These are phyloP conservation scores for Verticillium klebahnii DNA, from an alignment of 2,329 filamentous ascomycete genomes.

Conservation along the genomic window DNA sequence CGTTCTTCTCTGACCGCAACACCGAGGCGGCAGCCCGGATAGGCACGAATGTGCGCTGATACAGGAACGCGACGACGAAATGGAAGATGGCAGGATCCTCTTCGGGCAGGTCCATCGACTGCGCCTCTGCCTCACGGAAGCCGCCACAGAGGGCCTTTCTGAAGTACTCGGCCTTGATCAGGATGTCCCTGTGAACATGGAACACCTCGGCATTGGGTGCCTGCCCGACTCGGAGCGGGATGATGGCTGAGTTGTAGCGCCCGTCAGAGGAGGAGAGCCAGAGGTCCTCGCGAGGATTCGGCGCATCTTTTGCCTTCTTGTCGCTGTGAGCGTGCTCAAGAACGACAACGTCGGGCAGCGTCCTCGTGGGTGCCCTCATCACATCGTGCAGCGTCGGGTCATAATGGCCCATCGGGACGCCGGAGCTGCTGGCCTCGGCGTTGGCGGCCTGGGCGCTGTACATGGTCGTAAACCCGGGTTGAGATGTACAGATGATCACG, in stretches of 20 bases:
- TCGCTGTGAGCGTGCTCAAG: slow-evolving; percentile 28
- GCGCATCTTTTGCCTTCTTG: slow-evolving; percentile 21
- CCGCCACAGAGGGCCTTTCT: slow-evolving; percentile 41
- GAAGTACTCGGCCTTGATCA: slow-evolving; percentile 43
- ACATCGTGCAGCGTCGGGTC: slow-evolving; percentile 30
- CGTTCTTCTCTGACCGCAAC: slow-evolving; percentile 31
- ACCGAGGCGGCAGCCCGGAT: slow-evolving; percentile 37
- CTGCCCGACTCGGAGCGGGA: slow-evolving; percentile 39
- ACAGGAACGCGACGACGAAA: slow-evolving; percentile 46
- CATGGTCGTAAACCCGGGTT: not conserved
- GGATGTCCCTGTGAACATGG: slow-evolving; percentile 42
- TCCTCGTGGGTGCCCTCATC: slow-evolving; percentile 34
- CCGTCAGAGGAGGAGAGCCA: slow-evolving; percentile 46
- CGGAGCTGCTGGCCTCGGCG: not conserved
- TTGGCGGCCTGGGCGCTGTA: not conserved
- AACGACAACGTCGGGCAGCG: slow-evolving; percentile 31
- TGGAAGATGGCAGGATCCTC: slow-evolving; percentile 47
- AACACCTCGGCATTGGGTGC: slow-evolving; percentile 38
- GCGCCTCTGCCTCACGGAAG: slow-evolving; percentile 40
- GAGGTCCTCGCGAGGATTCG: slow-evolving; percentile 39
- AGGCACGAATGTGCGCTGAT: slow-evolving; percentile 41
- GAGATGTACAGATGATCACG: not conserved
- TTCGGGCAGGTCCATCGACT: slow-evolving; percentile 44
- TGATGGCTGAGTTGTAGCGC: slow-evolving; percentile 39
- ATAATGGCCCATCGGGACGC: too few relatives aligned